Evolutionary conservation across 78 protist species (phyloP).

Genomic region (Pigoraptor vietnamica): DNA sequence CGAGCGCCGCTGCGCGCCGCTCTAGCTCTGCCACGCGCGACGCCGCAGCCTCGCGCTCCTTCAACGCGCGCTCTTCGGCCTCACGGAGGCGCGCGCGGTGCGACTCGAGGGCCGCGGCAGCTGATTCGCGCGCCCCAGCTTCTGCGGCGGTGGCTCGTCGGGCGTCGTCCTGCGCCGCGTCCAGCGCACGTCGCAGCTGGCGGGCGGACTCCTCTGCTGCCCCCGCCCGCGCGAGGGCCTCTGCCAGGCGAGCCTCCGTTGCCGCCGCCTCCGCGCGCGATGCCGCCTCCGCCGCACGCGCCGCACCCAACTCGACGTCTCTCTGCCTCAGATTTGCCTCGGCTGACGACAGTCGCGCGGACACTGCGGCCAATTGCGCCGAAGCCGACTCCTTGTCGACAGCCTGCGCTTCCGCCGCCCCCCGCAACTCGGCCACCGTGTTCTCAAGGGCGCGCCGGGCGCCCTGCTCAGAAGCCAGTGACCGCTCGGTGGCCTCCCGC

Average conservation of each 20-base stretch:
- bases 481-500: not conserved
- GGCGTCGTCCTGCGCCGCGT: not conserved
- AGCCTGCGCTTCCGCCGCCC: not conserved
- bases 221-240: not conserved
- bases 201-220: not conserved
- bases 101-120: not conserved
- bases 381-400: not conserved
- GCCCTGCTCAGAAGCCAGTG: not conserved
- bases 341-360: not conserved
- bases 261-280: not conserved
- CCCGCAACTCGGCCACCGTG: not conserved
- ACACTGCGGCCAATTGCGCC: no score
- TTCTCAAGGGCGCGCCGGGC: not conserved
- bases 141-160: not conserved
- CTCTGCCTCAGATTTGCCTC: not conserved
- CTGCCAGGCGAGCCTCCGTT: not conserved
- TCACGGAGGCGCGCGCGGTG: not conserved
- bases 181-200: not conserved
- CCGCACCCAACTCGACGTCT: no score
- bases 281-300: no score
- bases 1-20: not conserved
- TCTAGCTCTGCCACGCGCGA: not conserved
- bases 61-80: not conserved
- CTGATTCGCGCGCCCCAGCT: not conserved
- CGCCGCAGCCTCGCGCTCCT: not conserved